A percentile compares a stretch with the other conserved stretches of the same genome.
Conservation (phyloP, 2,329 filamentous ascomycete species). For the Fusarium compactum region DNA sequence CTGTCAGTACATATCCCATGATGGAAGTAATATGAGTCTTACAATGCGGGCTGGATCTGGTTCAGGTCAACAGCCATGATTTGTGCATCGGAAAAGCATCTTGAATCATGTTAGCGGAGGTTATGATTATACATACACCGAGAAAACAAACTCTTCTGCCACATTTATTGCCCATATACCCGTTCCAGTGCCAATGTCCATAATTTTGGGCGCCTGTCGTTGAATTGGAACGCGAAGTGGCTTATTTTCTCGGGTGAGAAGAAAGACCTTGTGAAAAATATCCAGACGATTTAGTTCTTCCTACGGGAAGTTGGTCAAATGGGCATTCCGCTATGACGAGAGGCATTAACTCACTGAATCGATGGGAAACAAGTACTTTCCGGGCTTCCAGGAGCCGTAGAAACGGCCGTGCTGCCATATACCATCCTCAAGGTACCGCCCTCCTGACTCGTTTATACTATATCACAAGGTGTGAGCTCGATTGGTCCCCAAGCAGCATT, state of each 20-base stretch:
- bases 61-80: conserved; percentile 57
- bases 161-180: conserved; percentile 94
- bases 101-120: conserved; percentile 32
- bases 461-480: conserved; percentile 24
- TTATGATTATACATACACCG: background rate
- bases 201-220: conserved; percentile 54
- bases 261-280: conserved; percentile 83
- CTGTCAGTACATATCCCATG: conserved; percentile 29
- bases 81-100: conserved; percentile 44
- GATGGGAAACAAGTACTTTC: conserved; percentile 81
- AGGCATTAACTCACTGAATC: conserved; percentile 70
- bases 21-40: conserved; percentile 26
- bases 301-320: conserved; percentile 54
- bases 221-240: conserved; percentile 42
- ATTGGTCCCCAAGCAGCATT: background rate
- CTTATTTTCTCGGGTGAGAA: conserved; percentile 67
- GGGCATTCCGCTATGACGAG: background rate
- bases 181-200: conserved; percentile 85
- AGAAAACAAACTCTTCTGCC: conserved; percentile 70
- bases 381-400: conserved; percentile 75
- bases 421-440: conserved; percentile 45
- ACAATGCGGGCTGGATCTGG: conserved; percentile 56
- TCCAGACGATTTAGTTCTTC: conserved; percentile 82
- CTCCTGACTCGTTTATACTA: conserved; percentile 38
- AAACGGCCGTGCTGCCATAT: conserved; percentile 73